These are phyloP conservation scores for Silene vulgaris DNA, from an alignment of 179 eudicot species.

Conservation along the genomic window DNA sequence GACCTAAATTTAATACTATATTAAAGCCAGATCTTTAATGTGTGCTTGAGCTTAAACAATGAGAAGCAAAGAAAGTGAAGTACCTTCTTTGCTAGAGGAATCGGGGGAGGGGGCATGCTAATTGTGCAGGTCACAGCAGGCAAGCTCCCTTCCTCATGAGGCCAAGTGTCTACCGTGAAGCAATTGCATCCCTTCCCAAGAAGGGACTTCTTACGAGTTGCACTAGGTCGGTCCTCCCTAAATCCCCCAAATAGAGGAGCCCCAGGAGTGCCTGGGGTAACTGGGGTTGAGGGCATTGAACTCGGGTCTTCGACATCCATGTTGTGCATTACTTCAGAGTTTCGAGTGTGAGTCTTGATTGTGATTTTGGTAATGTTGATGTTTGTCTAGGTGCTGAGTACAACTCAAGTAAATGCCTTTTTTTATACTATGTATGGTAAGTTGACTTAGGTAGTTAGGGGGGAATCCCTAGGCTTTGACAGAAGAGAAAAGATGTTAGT, in stretches of 20 bases:
- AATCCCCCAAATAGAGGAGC: conserved; percentile 72
- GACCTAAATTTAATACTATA: neutral
- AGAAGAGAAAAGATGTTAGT: conserved; percentile 34
- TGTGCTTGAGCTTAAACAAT: neutral
- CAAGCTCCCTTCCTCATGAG: conserved; percentile 61
- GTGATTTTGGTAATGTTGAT: conserved; percentile 8
- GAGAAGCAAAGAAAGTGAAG: conserved; percentile 2
- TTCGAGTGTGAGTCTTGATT: neutral
- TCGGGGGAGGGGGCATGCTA: conserved; percentile 59
- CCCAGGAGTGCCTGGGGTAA: conserved; percentile 63
- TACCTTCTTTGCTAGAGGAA: conserved; percentile 85
- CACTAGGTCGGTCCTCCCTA: conserved; percentile 22
- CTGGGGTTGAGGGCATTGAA: conserved; percentile 72
- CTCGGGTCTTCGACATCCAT: conserved; percentile 58
- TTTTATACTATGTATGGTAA: conserved; percentile 26
- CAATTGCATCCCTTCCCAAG: conserved; percentile 55
- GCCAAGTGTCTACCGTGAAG: conserved; percentile 57
- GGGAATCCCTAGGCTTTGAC: conserved; percentile 32
- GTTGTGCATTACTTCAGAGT: conserved; percentile 9
- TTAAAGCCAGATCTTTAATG: neutral
- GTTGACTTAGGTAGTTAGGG: conserved; percentile 42
- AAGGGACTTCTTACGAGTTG: conserved; percentile 38
- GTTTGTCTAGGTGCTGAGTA: conserved; percentile 18
- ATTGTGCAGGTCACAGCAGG: conserved; percentile 60
- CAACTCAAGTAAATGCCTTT: conserved; percentile 13